These are phyloP conservation scores for Vitis riparia DNA, from an alignment of 164 flowering plant genomes.

Conservation along the genomic window DNA sequence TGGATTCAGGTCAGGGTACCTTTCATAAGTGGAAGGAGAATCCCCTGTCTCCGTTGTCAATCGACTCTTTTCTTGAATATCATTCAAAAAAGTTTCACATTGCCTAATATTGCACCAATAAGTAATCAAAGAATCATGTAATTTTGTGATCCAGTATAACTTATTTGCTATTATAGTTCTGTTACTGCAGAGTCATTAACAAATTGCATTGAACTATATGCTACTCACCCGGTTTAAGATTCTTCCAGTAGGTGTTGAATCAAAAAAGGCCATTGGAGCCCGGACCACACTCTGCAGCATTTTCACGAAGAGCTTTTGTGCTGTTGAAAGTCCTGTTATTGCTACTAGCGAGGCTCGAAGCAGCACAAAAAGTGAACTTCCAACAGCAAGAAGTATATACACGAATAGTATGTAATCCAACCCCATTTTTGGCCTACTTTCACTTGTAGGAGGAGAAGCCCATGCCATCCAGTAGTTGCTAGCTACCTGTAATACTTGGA, in stretches of 20 bases:
- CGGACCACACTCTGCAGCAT: constrained; percentile 77
- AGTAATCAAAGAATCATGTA: too few species aligned
- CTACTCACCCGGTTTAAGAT: constrained; percentile 80
- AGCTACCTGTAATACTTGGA: constrained; percentile 75
- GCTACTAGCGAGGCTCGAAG: constrained; percentile 60
- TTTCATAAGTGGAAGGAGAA: too few species aligned
- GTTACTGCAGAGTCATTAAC: background rate
- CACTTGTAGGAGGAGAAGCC: constrained; percentile 71
- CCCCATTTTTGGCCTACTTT: constrained; percentile 31
- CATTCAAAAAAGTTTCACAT: too few species aligned
- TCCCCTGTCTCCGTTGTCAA: too few species aligned
- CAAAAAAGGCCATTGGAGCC: constrained; percentile 98
- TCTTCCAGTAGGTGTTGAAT: constrained; percentile 96
- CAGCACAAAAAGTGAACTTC: constrained; percentile 77
- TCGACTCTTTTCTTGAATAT: too few species aligned
- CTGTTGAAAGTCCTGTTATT: constrained; percentile 60
- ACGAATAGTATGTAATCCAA: constrained; percentile 57
- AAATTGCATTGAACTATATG: background rate
- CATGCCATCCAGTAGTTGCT: constrained; percentile 99
- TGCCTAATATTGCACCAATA: too few species aligned
- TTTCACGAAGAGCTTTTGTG: constrained; percentile 69
- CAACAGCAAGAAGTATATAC: constrained; percentile 70
- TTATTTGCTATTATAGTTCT: background rate
- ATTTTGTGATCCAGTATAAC: background rate
- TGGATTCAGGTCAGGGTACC: too few species aligned